Evolutionary conservation across 129 eudicot genomes (phyloP).

Genomic region (Tagetes erecta): DNA sequence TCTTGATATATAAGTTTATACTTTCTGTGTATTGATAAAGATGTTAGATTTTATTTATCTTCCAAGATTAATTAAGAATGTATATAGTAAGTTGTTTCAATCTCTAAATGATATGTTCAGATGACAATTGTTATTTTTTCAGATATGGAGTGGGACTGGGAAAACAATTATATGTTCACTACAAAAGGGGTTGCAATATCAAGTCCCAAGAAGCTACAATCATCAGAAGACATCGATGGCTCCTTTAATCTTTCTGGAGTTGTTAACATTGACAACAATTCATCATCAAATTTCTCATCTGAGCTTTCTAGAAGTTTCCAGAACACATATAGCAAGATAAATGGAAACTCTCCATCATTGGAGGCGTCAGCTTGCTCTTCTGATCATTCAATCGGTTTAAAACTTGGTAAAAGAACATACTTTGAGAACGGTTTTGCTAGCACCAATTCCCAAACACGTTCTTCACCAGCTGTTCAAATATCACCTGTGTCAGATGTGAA

Average conservation of each 20-base stretch:
- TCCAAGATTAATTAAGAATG: neutral
- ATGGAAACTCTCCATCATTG: slow-evolving; percentile 48
- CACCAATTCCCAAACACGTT: slow-evolving; percentile 34
- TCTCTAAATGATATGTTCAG: neutral
- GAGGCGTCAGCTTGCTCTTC: slow-evolving; percentile 70
- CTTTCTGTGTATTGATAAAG: slow-evolving; percentile 19
- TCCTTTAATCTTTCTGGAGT: slow-evolving; percentile 62
- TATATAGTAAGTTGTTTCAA: neutral
- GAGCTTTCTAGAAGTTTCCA: slow-evolving; percentile 44
- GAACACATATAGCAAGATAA: slow-evolving; percentile 37
- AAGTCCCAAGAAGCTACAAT: slow-evolving; percentile 59
- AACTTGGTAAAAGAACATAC: slow-evolving; percentile 82
- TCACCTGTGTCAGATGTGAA: slow-evolving; percentile 45
- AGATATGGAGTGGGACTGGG: slow-evolving; percentile 97
- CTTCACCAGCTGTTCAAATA: slow-evolving; percentile 38
- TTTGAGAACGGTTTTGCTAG: slow-evolving; percentile 64
- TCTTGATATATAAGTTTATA: slow-evolving; percentile 10
- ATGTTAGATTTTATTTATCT: slow-evolving; percentile 24
- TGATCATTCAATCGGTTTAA: slow-evolving; percentile 67
- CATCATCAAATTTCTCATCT: slow-evolving; percentile 56
- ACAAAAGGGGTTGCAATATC: slow-evolving; percentile 47
- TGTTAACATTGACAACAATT: slow-evolving; percentile 46
- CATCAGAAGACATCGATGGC: slow-evolving; percentile 51
- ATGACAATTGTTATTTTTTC: neutral
- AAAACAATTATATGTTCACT: slow-evolving; percentile 47